phyloP scores from a whole-genome alignment of 2,329 filamentous ascomycete species.

The Didymella arachidicola region DNA sequence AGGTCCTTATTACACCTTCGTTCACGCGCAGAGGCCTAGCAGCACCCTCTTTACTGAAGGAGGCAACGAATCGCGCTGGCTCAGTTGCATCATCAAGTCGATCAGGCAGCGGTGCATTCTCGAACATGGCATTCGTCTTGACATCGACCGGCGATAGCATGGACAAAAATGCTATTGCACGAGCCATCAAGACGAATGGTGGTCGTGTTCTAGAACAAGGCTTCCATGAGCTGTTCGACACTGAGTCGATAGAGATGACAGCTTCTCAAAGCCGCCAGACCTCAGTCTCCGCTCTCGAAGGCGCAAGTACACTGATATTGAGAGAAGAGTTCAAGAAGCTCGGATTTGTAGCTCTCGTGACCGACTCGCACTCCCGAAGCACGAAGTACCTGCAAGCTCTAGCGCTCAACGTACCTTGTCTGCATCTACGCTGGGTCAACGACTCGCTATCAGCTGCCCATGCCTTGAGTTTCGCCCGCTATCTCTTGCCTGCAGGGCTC shows the following conservation, averaged over 20 bases:
- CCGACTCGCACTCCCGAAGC: conserved; percentile 84
- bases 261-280: conserved; percentile 28
- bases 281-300: conserved; percentile 25
- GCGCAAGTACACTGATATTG: conserved; percentile 59
- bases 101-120: conserved; percentile 64
- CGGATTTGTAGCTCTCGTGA: conserved; percentile 85
- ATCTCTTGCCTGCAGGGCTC: conserved; percentile 84
- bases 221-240: conserved; percentile 81
- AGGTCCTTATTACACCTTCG: conserved; percentile 58
- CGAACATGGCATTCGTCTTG: conserved; percentile 86
- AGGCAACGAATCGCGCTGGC: conserved; percentile 35
- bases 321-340: conserved; percentile 61
- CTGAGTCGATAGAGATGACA: conserved; percentile 37
- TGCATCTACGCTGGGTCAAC: conserved; percentile 81
- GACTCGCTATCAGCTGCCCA: conserved; percentile 69
- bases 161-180: conserved; percentile 65
- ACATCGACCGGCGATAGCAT: conserved; percentile 68
- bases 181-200: conserved; percentile 73
- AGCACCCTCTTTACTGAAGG: conserved; percentile 38
- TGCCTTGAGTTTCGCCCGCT: conserved; percentile 78
- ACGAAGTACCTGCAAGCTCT: conserved; percentile 95
- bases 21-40: conserved; percentile 54
- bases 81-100: conserved; percentile 40
- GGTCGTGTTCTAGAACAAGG: conserved; percentile 75
- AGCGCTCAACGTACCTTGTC: conserved; percentile 84